Conservation (phyloP, 2,329 filamentous ascomycete species). For the Sarocladium strictum region DNA sequence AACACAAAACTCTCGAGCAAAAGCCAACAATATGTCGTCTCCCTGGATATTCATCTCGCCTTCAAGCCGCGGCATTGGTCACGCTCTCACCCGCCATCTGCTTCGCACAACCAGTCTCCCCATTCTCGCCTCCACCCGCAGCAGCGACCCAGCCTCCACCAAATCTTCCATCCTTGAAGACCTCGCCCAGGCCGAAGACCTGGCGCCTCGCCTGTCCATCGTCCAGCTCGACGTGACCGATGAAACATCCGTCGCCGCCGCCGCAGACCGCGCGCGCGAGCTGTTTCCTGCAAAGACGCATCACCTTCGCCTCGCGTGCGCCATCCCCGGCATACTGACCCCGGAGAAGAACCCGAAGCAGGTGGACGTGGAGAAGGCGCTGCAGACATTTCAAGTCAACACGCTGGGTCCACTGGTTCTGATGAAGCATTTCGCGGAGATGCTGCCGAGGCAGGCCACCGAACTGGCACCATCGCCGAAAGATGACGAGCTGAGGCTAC, state of each 20-base stretch:
- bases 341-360: slow-evolving; percentile 66
- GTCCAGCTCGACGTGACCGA: slow-evolving; percentile 44
- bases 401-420: slow-evolving; percentile 68
- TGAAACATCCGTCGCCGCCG: slow-evolving; percentile 55
- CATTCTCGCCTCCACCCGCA: slow-evolving; percentile 39
- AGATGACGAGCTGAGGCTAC: slow-evolving; percentile 26
- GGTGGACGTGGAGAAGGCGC: slow-evolving; percentile 53
- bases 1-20: neutral
- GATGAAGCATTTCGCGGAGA: slow-evolving; percentile 66
- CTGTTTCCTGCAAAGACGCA: slow-evolving; percentile 45
- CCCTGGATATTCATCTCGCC: slow-evolving; percentile 46
- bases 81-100: slow-evolving; percentile 42
- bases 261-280: slow-evolving; percentile 41
- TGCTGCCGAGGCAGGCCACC: slow-evolving; percentile 57
- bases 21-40: slow-evolving; percentile 29
- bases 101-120: slow-evolving; percentile 41
- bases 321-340: slow-evolving; percentile 64
- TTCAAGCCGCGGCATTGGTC: slow-evolving; percentile 42
- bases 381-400: slow-evolving; percentile 70
- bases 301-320: slow-evolving; percentile 64
- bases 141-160: slow-evolving; percentile 25
- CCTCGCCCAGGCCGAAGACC: slow-evolving; percentile 18
- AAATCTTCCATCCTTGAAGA: slow-evolving; percentile 27
- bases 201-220: slow-evolving; percentile 31
- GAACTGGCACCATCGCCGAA: slow-evolving; percentile 22